phyloP scores from a whole-genome alignment of 1,284 basidiomycete species.

The Irpex sp. region DNA sequence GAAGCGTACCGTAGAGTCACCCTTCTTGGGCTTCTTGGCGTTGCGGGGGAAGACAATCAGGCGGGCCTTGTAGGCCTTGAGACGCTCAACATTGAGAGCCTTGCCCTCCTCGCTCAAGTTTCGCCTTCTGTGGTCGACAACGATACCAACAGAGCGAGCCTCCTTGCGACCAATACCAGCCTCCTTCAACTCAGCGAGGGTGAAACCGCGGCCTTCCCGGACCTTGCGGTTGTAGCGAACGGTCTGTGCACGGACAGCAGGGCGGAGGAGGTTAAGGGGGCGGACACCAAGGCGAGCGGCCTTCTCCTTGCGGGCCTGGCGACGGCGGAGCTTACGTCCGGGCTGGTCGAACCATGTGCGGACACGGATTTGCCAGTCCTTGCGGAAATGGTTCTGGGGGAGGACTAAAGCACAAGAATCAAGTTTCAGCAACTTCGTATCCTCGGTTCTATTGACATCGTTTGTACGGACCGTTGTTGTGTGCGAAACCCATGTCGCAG shows the following conservation, averaged over 20 bases:
- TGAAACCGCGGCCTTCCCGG: constrained; percentile 97
- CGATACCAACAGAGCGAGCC: constrained; percentile 90
- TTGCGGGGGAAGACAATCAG: constrained; percentile 96
- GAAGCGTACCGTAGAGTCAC: constrained; percentile 77
- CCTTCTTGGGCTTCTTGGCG: constrained; percentile 93
- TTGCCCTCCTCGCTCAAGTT: constrained; percentile 98
- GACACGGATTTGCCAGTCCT: constrained; percentile 96
- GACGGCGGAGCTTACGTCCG: constrained; percentile 95
- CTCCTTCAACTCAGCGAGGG: constrained; percentile 90
- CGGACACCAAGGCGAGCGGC: constrained; percentile 91
- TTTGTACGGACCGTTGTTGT: constrained; percentile 72
- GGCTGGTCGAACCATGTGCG: constrained; percentile 99
- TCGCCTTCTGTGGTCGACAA: constrained; percentile 96
- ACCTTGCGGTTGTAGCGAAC: constrained; percentile 99
- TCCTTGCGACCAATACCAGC: constrained; percentile 95
- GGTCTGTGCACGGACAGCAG: constrained; percentile 95
- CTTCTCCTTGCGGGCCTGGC: constrained; percentile 91
- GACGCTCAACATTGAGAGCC: constrained; percentile 91
- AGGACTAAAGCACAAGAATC: constrained; percentile 53
- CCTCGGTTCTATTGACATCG: not conserved
- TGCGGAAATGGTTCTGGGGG: constrained; percentile 95
- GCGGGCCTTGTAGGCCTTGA: constrained; percentile 90
- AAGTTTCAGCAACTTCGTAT: constrained; percentile 8
- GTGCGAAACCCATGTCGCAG: constrained; percentile 67
- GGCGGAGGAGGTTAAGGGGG: constrained; percentile 90